Percentiles rank a stretch among this genome's conserved stretches.
Evolutionary conservation across 164 flowering plant genomes (phyloP).

Genomic region (Cinnamomum micranthum): DNA sequence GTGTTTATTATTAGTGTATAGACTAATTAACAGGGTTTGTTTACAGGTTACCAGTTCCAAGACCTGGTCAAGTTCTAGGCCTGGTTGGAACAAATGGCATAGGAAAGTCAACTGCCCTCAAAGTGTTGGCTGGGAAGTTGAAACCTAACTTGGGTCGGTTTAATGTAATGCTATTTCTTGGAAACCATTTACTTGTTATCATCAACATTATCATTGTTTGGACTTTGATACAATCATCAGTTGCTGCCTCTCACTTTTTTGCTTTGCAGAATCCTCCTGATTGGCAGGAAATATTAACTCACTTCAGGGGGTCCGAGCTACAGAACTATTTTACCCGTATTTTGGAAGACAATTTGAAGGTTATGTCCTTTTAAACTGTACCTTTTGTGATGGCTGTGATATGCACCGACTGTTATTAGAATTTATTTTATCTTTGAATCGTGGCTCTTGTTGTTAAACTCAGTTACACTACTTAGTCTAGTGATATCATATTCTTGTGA

Average conservation of each 20-base stretch:
- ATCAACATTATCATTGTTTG: neutral
- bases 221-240: too few species aligned
- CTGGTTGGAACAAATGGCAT: constrained; percentile 99
- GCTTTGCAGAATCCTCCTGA: constrained; percentile 90
- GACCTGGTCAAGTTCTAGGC: constrained; percentile 99
- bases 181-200: neutral
- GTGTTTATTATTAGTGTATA: neutral
- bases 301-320: constrained; percentile 95
- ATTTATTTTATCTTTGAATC: neutral
- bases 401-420: neutral
- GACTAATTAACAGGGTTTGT: neutral
- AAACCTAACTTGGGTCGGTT: constrained; percentile 98
- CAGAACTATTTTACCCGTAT: constrained; percentile 98
- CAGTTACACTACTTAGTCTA: neutral
- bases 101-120: constrained; percentile 97
- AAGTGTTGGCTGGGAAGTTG: constrained; percentile 94
- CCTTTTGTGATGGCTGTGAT: neutral
- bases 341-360: constrained; percentile 95
- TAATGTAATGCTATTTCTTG: constrained; percentile 40
- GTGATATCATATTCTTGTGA: neutral
- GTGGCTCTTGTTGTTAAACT: neutral
- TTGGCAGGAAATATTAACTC: constrained; percentile 95
- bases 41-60: constrained; percentile 91
- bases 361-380: constrained; percentile 9
- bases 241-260: neutral